Base-by-base conservation (phyloP, 352 stramenopile genomes). In the Paralagenidium karlingii region DNA sequence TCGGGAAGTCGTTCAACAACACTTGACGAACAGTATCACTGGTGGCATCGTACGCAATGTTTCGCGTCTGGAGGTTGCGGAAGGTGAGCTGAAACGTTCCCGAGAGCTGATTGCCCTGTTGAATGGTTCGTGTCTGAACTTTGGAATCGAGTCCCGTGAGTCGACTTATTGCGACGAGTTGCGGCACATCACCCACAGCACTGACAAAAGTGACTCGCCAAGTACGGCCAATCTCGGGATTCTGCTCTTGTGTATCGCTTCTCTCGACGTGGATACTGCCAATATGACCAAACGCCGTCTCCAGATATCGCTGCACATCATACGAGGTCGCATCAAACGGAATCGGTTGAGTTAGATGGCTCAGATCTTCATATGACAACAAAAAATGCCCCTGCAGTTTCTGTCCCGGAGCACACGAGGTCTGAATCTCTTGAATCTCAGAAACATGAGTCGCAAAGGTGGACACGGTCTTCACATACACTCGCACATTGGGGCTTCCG, bases 121-220 rank as follows among this genome's bases (percentile, higher is more conserved):
- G 48, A 6, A 94, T 25, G 8, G 82, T 94, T 10, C 82, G 55
- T 0, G 89, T 73, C 9, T 57, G 41, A 3, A 85, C 77, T 13
- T 63, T 42, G n/a, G 83, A 69, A 3, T 74, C 69, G 11, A 93
- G 53, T 3, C 79, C 85, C 6, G 76, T 68, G 11, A 96, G 57
- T 3, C 68, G 63, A 45, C 81, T 93, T 11, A 58, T 63, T 0
- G 69, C 69, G 12, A 53, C 47, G 9, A 97, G 62, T 16, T 74
- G 69, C n/a, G 58, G 60, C 1, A 93, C 60, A 45, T 94, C 77
- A 2, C 84, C 86, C 3, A 95, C 67, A 3, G 74, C 66, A 11
- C 74, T 86, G 13, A 71, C 40, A 45, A 96, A 98, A 3, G 87
- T 97, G 18, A 97, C 70, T 1, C 68, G 77, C 89, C 90, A 98